Evolutionary conservation across 2,329 filamentous ascomycete species (phyloP), one percentile per base, ranked within the genome.

Genomic region (Domatiomyces catenatus): DNA sequence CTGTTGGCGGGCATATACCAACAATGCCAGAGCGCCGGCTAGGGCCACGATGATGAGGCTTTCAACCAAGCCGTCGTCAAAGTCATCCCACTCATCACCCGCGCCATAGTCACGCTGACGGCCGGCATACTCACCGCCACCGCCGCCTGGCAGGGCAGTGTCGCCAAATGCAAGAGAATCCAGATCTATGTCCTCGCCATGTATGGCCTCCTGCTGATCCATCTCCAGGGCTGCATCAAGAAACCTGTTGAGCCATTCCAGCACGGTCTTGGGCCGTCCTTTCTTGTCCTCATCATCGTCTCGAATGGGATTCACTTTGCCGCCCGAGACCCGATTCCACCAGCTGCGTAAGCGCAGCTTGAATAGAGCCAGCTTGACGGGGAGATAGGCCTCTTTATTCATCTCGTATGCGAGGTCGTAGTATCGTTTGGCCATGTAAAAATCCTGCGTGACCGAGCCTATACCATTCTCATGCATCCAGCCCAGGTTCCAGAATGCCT

Each of bases 401-500:
- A 90, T 89, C 62, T 89, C 86, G 26, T 95, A 71, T 1, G 92
- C 90, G 54, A 92, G 77, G 61, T 98, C 92, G 63, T 98, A 98
- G 67, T 89, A 94, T 49, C 92, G 76, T 69, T 98, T 98, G 1
- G 93, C 92, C 51, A 98, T 80, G 63, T 98, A 92, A 65, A 93
- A 98, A 63, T 98, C 92, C 64, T 98, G 92, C 50, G 85, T 83
- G 18, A 96, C 77, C 1, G 89, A 87, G 3, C 58, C 58, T 47
- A 96, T 75, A 6, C 92, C 92, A 62, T 96, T 95, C 68, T 98
- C 92, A 62, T 98, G 88, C 90, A 98, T 96, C 92, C 92, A 98
- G 4, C 92, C 93, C 12, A 98, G 73, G 61, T 98, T 96, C 78
- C 88, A 98, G 51, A 95, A 79, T 12, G 93, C 92, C 67, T 98